These are phyloP conservation scores for Aphanomyces astaci DNA, from an alignment of 352 stramenopile genomes.

Conservation along the genomic window DNA sequence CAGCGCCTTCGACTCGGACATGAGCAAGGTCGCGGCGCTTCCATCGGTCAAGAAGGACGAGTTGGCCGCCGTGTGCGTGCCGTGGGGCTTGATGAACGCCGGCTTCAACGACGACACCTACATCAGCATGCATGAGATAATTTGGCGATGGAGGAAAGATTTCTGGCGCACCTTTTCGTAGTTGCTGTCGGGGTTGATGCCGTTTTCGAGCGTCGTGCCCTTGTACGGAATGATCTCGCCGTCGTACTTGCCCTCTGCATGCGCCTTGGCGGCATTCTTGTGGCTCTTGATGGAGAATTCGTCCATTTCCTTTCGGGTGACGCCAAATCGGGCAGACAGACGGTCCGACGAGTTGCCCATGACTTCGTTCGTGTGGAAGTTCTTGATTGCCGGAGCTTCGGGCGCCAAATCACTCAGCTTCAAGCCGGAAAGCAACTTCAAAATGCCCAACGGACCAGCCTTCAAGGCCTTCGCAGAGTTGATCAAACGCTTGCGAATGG, in stretches of 20 bases:
- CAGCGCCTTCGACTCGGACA: constrained; percentile 93
- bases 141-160: not conserved
- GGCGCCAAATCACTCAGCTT: constrained; percentile 86
- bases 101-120: constrained; percentile 87
- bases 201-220: constrained; percentile 93
- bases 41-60: constrained; percentile 97
- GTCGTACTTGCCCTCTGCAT: constrained; percentile 92
- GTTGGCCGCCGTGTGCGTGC: constrained; percentile 97
- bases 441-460: constrained; percentile 80
- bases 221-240: constrained; percentile 92
- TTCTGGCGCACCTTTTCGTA: constrained; percentile 88
- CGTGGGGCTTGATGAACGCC: constrained; percentile 97
- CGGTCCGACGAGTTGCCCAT: constrained; percentile 97
- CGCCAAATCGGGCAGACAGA: constrained; percentile 89
- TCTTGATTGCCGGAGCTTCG: constrained; percentile 96
- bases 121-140: not conserved
- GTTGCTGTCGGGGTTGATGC: constrained; percentile 93
- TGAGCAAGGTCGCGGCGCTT: constrained; percentile 92
- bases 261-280: constrained; percentile 89
- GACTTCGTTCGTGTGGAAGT: constrained; percentile 98
- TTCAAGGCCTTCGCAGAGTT: constrained; percentile 92
- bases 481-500: constrained; percentile 73
- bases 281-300: constrained; percentile 95
- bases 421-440: constrained; percentile 92
- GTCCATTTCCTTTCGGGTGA: constrained; percentile 94